Evolutionary conservation across 1,284 basidiomycete genomes (phyloP).

Genomic region (Xerocomus subilludens): DNA sequence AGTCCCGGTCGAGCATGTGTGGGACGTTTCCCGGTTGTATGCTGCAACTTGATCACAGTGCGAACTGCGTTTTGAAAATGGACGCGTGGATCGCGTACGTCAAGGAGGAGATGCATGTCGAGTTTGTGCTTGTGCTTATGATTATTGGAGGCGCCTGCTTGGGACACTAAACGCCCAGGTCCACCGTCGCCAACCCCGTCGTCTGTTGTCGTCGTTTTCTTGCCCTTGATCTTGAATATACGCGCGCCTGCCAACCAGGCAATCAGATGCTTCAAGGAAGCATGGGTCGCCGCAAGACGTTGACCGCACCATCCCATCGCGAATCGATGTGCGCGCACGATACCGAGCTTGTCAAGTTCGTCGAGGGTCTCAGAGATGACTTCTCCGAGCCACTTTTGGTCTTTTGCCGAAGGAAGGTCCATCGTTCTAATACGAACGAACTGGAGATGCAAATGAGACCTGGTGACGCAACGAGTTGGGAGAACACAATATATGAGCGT

Average conservation of each 20-base stretch:
- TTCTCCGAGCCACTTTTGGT: slow-evolving; percentile 79
- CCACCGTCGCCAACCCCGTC: not conserved
- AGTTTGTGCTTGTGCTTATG: slow-evolving; percentile 2
- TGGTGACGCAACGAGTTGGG: slow-evolving; percentile 68
- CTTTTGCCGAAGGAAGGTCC: slow-evolving; percentile 73
- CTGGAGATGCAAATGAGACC: slow-evolving; percentile 80
- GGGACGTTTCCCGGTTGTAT: slow-evolving; percentile 44
- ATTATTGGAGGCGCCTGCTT: not conserved
- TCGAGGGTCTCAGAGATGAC: slow-evolving; percentile 65
- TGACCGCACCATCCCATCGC: slow-evolving; percentile 42
- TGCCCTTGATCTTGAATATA: not conserved
- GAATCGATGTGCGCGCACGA: slow-evolving; percentile 48
- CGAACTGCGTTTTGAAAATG: slow-evolving; percentile 52
- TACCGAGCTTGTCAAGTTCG: slow-evolving; percentile 57
- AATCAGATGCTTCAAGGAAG: slow-evolving; percentile 29
- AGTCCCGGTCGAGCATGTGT: slow-evolving; percentile 39
- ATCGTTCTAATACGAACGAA: slow-evolving; percentile 81
- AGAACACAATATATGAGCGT: not conserved
- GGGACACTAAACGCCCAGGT: slow-evolving; percentile 11
- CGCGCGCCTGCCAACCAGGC: slow-evolving; percentile 30
- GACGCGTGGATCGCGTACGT: slow-evolving; percentile 43
- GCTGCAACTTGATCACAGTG: slow-evolving; percentile 48
- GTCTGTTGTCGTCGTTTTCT: not conserved
- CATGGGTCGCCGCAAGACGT: slow-evolving; percentile 27
- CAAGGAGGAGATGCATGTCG: slow-evolving; percentile 42